Conservation (phyloP, 2,329 filamentous ascomycete genomes). For the Talaromyces rugulosus region DNA sequence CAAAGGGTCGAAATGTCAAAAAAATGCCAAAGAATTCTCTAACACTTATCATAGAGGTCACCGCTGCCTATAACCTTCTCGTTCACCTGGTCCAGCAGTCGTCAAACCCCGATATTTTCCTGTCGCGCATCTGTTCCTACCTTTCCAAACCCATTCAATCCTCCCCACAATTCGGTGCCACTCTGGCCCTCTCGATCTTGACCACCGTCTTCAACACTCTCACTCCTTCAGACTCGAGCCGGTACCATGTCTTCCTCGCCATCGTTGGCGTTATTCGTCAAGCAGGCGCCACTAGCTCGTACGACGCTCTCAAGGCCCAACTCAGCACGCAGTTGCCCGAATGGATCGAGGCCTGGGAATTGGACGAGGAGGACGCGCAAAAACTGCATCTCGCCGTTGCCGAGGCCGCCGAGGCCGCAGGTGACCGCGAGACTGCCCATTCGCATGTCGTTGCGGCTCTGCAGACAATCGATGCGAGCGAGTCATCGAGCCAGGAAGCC, state of each 20-base stretch:
- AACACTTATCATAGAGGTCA: slow-evolving; percentile 62
- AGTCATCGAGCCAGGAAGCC: slow-evolving; percentile 51
- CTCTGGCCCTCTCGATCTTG: slow-evolving; percentile 82
- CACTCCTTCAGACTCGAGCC: slow-evolving; percentile 67
- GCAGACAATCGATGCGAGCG: slow-evolving; percentile 65
- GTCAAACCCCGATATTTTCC: slow-evolving; percentile 76
- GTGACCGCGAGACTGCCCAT: slow-evolving; percentile 72
- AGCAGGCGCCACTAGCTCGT: slow-evolving; percentile 66
- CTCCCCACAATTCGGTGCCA: slow-evolving; percentile 78
- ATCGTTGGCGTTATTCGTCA: slow-evolving; percentile 78
- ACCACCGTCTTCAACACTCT: slow-evolving; percentile 97
- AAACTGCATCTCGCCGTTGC: slow-evolving; percentile 80
- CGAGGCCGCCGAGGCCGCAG: slow-evolving; percentile 72
- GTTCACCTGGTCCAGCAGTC: slow-evolving; percentile 89
- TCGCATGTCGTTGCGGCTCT: slow-evolving; percentile 71
- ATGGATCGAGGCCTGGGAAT: slow-evolving; percentile 81
- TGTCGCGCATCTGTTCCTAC: slow-evolving; percentile 83
- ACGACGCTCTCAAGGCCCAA: slow-evolving; percentile 78
- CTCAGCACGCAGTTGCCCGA: slow-evolving; percentile 70
- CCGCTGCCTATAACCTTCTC: slow-evolving; percentile 92
- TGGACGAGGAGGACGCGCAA: slow-evolving; percentile 75
- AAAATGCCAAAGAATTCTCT: not conserved
- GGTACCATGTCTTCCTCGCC: slow-evolving; percentile 86
- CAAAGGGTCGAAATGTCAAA: not conserved
- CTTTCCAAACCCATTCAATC: slow-evolving; percentile 81